Percentiles rank a stretch among this genome's conserved stretches.
phyloP scores from a whole-genome alignment of 179 eudicot species.

The Carnegiea gigantea region DNA sequence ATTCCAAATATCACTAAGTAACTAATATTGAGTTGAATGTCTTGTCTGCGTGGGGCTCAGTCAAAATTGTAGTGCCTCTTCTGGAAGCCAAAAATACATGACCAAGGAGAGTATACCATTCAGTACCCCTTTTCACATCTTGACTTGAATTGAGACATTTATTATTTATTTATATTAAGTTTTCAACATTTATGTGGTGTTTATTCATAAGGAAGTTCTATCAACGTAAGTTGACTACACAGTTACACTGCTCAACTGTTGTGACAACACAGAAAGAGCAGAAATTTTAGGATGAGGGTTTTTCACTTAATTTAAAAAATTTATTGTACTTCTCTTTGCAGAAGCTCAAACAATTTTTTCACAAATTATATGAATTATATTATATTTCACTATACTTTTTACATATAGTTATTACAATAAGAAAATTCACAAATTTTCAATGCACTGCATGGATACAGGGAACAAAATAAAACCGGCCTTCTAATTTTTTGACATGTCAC shows the following conservation, averaged over 20 bases:
- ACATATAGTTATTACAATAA: no score
- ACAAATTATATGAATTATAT: no score
- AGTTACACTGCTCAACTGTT: not conserved
- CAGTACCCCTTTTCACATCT: not conserved
- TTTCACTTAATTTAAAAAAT: no score
- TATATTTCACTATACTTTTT: no score
- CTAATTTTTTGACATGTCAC: no score
- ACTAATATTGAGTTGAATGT: not conserved
- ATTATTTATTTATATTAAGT: not conserved
- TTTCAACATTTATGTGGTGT: not conserved
- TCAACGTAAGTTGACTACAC: not conserved
- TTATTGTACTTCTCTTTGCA: no score
- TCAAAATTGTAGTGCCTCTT: not conserved
- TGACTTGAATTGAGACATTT: not conserved
- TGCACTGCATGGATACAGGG: no score
- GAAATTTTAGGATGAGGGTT: not conserved
- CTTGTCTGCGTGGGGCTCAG: not conserved
- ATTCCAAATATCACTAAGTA: no score
- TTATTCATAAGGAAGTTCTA: not conserved
- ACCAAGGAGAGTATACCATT: no score
- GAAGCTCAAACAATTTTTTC: no score
- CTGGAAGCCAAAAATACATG: not conserved
- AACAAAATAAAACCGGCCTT: no score
- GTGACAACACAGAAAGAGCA: not conserved
- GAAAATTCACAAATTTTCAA: no score